Evolutionary conservation across 2,329 filamentous ascomycete species (phyloP).

Genomic region (Alternaria tenuissima): DNA sequence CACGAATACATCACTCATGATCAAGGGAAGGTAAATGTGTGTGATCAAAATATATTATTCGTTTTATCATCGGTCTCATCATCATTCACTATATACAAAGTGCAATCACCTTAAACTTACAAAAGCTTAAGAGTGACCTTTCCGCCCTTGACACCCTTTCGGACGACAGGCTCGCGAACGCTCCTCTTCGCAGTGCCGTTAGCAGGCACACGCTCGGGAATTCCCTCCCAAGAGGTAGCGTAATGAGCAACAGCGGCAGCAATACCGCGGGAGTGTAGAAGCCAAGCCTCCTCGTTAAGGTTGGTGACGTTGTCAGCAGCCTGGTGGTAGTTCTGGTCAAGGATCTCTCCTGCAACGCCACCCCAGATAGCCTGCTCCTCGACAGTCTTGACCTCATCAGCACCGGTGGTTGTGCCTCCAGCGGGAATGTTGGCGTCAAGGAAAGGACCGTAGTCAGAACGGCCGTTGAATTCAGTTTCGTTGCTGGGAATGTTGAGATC

Average conservation of each 20-base stretch:
- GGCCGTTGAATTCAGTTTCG: conserved; percentile 47
- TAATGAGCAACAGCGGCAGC: conserved; percentile 48
- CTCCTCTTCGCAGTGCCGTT: conserved; percentile 13
- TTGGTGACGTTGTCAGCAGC: conserved; percentile 49
- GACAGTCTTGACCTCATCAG: conserved; percentile 50
- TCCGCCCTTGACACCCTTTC: not conserved
- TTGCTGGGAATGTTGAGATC: conserved; percentile 38
- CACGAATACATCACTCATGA: not conserved
- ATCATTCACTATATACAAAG: not conserved
- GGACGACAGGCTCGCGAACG: conserved; percentile 1
- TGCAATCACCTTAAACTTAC: not conserved
- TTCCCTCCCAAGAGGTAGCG: conserved; percentile 34
- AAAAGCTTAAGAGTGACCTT: not conserved
- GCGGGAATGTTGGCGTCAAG: conserved; percentile 46
- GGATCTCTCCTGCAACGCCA: conserved; percentile 34
- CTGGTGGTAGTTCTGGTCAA: conserved; percentile 40
- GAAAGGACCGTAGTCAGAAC: conserved; percentile 52
- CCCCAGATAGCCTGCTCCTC: conserved; percentile 47
- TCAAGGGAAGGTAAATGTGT: not conserved
- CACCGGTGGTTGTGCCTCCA: conserved; percentile 51
- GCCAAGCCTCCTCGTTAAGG: conserved; percentile 40
- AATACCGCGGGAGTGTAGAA: conserved; percentile 44
- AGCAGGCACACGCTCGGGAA: conserved; percentile 32
- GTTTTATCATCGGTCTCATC: not conserved
- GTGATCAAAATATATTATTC: not conserved